Conservation (phyloP, 257 asterid species). For the Nicotiana benthamiana region DNA sequence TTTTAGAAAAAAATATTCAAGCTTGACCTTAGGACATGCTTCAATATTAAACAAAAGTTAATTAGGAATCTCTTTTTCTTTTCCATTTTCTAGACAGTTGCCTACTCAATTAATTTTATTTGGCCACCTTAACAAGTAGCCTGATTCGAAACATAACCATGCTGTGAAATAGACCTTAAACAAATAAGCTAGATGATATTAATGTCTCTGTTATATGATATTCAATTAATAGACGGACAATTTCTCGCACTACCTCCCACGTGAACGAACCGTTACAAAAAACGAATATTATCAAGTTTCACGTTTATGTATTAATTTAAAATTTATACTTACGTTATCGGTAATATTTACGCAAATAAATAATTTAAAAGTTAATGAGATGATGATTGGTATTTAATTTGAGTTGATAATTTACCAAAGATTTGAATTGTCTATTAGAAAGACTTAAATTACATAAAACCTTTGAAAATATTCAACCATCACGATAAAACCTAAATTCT, state of each 20-base stretch:
- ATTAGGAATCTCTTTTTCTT: not conserved
- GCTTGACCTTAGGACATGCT: constrained; percentile 7
- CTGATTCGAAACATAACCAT: constrained; percentile 13
- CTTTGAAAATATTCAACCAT: too few relatives aligned
- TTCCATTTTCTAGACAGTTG: not conserved
- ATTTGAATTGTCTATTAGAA: too few relatives aligned
- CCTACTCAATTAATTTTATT: not conserved
- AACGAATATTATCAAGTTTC: not conserved
- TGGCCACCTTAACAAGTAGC: not conserved
- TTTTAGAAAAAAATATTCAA: not conserved
- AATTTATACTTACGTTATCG: too few relatives aligned
- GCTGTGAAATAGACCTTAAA: constrained; percentile 4
- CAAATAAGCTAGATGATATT: not conserved
- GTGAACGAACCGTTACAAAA: constrained; percentile 6
- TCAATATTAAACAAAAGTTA: constrained; percentile 2
- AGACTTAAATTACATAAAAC: too few relatives aligned
- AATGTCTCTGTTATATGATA: not conserved
- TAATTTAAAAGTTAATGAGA: too few relatives aligned
- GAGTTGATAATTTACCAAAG: too few relatives aligned
- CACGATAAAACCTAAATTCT: too few relatives aligned
- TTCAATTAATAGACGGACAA: not conserved
- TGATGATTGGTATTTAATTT: too few relatives aligned
- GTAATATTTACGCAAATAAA: too few relatives aligned
- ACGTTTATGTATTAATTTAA: too few relatives aligned
- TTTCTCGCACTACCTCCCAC: constrained; percentile 16